phyloP scores from a whole-genome alignment of 129 eudicot genomes.

The Logfia minima region DNA sequence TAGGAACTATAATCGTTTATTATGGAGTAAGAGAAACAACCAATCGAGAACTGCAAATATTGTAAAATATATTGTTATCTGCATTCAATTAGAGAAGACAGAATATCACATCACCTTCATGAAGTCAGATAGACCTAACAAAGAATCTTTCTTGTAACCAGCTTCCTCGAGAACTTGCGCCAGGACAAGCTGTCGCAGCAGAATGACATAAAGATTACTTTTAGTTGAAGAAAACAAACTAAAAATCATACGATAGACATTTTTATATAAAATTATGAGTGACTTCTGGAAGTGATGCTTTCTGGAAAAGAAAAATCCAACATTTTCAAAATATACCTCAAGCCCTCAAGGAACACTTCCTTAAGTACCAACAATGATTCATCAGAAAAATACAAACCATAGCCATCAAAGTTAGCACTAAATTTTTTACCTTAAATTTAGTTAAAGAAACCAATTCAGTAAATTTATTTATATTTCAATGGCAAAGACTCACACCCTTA shows the following conservation, averaged over 20 bases:
- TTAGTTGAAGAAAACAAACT: slow-evolving; percentile 4
- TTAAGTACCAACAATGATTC: not conserved
- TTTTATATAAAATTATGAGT: not conserved
- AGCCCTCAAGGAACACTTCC: not conserved
- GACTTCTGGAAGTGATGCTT: not conserved
- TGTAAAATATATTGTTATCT: not conserved
- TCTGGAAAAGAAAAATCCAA: not conserved
- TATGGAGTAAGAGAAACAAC: slow-evolving; percentile 6
- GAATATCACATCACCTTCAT: slow-evolving; percentile 56
- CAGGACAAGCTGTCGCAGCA: slow-evolving; percentile 59
- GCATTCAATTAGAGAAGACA: slow-evolving; percentile 1
- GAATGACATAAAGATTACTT: slow-evolving; percentile 5
- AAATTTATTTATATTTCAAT: too few relatives aligned
- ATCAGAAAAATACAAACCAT: too few relatives aligned
- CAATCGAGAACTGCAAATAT: not conserved
- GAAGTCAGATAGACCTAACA: slow-evolving; percentile 67
- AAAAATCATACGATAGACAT: not conserved
- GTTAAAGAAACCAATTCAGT: too few relatives aligned
- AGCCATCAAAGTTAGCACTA: not conserved
- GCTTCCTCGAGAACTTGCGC: slow-evolving; percentile 90
- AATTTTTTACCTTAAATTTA: too few relatives aligned
- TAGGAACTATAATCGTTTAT: slow-evolving; percentile 7
- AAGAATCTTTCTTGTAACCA: slow-evolving; percentile 77
- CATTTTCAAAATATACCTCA: not conserved
- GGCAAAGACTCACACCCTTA: too few relatives aligned